Conservation (phyloP, 2,329 filamentous ascomycete species). For the Exophiala spinifera region DNA sequence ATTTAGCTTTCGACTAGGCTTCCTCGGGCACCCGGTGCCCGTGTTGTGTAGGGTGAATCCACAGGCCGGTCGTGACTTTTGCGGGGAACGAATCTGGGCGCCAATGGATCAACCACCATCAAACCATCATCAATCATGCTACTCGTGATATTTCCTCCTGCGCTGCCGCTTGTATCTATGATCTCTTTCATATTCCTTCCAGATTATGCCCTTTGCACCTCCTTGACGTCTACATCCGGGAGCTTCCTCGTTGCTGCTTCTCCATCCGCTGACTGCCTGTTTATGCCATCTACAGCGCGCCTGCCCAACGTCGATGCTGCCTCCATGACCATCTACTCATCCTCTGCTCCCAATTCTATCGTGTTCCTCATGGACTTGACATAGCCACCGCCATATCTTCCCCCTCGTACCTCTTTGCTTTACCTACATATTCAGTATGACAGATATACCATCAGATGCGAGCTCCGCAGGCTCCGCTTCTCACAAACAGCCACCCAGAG, state of each 20-base stretch:
- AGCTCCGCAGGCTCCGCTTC: constrained; percentile 21
- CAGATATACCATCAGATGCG: constrained; percentile 19
- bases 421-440: constrained; percentile 21
- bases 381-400: constrained; percentile 13
- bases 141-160: neutral
- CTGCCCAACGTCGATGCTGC: neutral
- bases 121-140: too few relatives aligned
- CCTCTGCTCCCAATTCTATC: neutral
- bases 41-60: neutral
- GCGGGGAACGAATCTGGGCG: neutral
- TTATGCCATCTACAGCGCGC: neutral
- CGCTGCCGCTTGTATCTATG: neutral
- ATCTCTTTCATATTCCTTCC: too few relatives aligned
- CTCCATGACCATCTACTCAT: neutral
- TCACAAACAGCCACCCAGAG: constrained; percentile 8
- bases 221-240: neutral
- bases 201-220: neutral
- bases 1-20: too few relatives aligned
- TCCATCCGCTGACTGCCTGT: neutral
- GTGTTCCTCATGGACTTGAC: constrained; percentile 16
- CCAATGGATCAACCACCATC: neutral
- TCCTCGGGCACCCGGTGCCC: too few relatives aligned
- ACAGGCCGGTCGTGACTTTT: too few relatives aligned
- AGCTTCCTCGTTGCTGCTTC: neutral
- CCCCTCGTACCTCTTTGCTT: constrained; percentile 1